These are phyloP conservation scores for Macroventuria anomochaeta DNA, from an alignment of 2,329 filamentous ascomycete genomes.

Conservation along the genomic window DNA sequence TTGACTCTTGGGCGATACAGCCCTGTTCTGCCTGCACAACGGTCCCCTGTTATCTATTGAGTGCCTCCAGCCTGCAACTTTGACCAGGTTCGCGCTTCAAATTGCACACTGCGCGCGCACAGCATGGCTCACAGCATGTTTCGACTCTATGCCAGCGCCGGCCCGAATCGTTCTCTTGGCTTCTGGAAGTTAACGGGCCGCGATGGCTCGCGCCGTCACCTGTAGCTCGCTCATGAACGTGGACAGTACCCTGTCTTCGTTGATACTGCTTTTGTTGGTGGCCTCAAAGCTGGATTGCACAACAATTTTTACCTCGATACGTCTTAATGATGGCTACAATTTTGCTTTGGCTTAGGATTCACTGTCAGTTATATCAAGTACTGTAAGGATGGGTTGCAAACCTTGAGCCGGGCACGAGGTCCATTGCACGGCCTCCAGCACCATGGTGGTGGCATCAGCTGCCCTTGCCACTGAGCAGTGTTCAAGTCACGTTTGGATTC, in stretches of 20 bases:
- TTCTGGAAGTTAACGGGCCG: constrained; percentile 22
- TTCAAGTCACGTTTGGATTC: constrained; percentile 11
- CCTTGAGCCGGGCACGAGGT: constrained; percentile 16
- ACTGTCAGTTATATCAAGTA: not conserved
- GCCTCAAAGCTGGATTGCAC: not conserved
- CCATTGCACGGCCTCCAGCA: constrained; percentile 10
- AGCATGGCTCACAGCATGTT: constrained; percentile 10
- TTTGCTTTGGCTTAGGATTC: not conserved
- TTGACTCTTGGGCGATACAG: not conserved
- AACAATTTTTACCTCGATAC: not conserved
- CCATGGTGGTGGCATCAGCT: constrained; percentile 21
- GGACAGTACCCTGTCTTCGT: constrained; percentile 7
- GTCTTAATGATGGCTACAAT: not conserved
- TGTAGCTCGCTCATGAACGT: constrained; percentile 23
- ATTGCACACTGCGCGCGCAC: constrained; percentile 4
- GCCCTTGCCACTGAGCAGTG: constrained; percentile 29
- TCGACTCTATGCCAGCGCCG: constrained; percentile 8
- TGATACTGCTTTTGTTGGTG: constrained; percentile 12
- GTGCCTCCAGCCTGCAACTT: not conserved
- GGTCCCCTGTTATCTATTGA: constrained; percentile 1
- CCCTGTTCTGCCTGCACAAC: constrained; percentile 7
- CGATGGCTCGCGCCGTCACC: constrained; percentile 22
- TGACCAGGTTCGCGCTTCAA: constrained; percentile 15
- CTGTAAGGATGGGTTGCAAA: constrained; percentile 17
- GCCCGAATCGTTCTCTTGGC: constrained; percentile 11